A percentile compares a stretch with the other conserved stretches of the same genome.
phyloP scores from a whole-genome alignment of 768 basidiomycete species.

The Suillus bovinus region DNA sequence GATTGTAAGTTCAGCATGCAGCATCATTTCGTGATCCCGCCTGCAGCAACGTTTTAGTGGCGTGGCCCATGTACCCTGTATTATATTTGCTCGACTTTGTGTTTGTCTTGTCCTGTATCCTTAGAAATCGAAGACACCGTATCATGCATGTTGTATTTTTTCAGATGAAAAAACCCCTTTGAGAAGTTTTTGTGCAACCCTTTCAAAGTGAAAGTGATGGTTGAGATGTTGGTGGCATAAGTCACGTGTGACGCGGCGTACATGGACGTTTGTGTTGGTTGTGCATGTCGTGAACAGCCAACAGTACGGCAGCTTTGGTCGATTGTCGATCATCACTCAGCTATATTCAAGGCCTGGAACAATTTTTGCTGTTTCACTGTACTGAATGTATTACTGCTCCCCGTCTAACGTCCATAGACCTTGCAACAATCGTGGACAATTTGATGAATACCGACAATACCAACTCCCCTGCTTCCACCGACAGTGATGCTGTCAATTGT shows the following conservation, averaged over 20 bases:
- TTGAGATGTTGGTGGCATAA: neutral
- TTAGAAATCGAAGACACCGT: neutral
- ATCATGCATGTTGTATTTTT: neutral
- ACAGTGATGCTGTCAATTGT: slow-evolving; percentile 44
- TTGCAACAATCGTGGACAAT: slow-evolving; percentile 5
- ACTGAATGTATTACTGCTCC: slow-evolving; percentile 4
- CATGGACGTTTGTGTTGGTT: slow-evolving; percentile 22
- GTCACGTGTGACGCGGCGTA: slow-evolving; percentile 37
- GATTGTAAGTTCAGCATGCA: slow-evolving; percentile 1
- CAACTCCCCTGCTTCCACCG: slow-evolving; percentile 33
- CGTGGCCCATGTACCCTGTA: slow-evolving; percentile 6
- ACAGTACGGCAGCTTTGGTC: neutral
- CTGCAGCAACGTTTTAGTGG: neutral
- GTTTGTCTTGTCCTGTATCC: neutral
- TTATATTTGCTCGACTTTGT: neutral
- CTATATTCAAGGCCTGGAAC: neutral
- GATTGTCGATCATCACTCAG: slow-evolving; percentile 7
- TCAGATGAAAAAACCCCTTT: neutral
- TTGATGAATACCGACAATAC: slow-evolving; percentile 16
- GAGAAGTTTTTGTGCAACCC: neutral
- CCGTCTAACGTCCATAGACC: slow-evolving; percentile 2
- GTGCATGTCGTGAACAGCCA: slow-evolving; percentile 10
- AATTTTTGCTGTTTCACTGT: neutral
- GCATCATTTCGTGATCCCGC: slow-evolving; percentile 4
- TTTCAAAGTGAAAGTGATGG: neutral